phyloP scores from a whole-genome alignment of 2,329 filamentous ascomycete species.

The Colletotrichum costaricense region DNA sequence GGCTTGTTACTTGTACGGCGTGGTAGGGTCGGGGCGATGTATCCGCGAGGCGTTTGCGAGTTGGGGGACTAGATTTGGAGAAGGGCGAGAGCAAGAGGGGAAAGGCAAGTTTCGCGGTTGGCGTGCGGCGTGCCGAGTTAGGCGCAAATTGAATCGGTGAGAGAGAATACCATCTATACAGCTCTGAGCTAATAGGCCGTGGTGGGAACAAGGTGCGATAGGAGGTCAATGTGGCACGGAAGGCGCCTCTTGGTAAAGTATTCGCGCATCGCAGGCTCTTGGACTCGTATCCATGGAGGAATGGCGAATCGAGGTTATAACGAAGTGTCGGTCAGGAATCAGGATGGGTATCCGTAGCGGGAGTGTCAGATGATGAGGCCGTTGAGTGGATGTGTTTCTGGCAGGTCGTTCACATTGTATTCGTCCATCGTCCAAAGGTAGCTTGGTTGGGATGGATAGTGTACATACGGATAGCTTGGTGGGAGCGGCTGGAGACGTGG shows the following conservation, averaged over 20 bases:
- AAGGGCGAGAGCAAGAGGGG: not conserved
- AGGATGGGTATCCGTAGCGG: constrained; percentile 13
- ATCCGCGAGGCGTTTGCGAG: not conserved
- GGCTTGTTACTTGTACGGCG: not conserved
- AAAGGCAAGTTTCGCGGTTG: not conserved
- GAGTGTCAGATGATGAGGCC: constrained; percentile 36
- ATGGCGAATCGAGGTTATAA: constrained; percentile 14
- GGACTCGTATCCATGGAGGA: constrained; percentile 13
- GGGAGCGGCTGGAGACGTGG: constrained; percentile 9
- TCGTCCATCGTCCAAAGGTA: not conserved
- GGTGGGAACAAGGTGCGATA: not conserved
- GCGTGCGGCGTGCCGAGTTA: not conserved
- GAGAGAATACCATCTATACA: not conserved
- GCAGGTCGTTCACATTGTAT: not conserved
- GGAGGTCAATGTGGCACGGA: constrained; percentile 1
- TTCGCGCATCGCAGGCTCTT: constrained; percentile 3
- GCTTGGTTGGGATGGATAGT: not conserved
- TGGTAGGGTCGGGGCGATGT: not conserved
- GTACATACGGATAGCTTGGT: constrained; percentile 9
- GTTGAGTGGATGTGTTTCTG: constrained; percentile 43
- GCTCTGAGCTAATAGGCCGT: not conserved
- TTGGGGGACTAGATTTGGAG: not conserved
- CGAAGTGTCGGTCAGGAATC: constrained; percentile 27
- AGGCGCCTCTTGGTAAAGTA: not conserved
- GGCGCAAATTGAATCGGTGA: constrained; percentile 17